Base-by-base conservation (phyloP, 2,329 filamentous ascomycete genomes). In the Neofusicoccum ribis region DNA sequence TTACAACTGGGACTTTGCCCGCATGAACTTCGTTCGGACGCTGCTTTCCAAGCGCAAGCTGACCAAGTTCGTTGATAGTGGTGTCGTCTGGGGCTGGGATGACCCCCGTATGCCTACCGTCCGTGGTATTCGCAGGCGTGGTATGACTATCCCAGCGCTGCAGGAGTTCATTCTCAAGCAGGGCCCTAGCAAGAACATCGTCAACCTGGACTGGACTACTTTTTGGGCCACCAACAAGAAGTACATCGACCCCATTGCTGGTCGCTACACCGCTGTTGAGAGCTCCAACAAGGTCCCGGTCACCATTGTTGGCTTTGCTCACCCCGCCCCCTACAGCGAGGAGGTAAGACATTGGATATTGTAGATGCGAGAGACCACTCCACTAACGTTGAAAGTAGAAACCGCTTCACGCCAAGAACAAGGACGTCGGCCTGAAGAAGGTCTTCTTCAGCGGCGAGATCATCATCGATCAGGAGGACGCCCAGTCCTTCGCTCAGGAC, bases 321-420 rank as follows among this genome's bases (percentile, higher is more conserved):
- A 87, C 1, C 82, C 85, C 27, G 82, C 83, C 64, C 81, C 88
- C 4, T 66, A 67, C 54, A 64, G 56, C 34, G 68, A 69, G 41
- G 64, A 66, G 52, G 74, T 63, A 74, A 76, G 61, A 14, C 3
- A 12, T 41, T 6, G 8, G 11, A 9, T 1, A 75, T 69, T 20
- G 70, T 75, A 8, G 56, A 68, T 36, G 72, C 72, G 34, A 73
- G 71, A 36, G 72, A 71, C 8, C 72, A 73, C 43, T 77, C 76
- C 41, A 71, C 80, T 41, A 85, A 86, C 73, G 86, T 84, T 20
- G 89, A 2, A 15, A 92, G 74, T 88, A 96, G 68, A 93, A 91
- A 78, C 90, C 91, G 47, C 91, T 92, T 79, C 93, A 97, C 79
- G 88, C 87, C 73, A 98, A 98, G 86, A 96, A 97, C 82, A 84